phyloP scores from a whole-genome alignment of 768 basidiomycete species.

The Kondoa subrosea region DNA sequence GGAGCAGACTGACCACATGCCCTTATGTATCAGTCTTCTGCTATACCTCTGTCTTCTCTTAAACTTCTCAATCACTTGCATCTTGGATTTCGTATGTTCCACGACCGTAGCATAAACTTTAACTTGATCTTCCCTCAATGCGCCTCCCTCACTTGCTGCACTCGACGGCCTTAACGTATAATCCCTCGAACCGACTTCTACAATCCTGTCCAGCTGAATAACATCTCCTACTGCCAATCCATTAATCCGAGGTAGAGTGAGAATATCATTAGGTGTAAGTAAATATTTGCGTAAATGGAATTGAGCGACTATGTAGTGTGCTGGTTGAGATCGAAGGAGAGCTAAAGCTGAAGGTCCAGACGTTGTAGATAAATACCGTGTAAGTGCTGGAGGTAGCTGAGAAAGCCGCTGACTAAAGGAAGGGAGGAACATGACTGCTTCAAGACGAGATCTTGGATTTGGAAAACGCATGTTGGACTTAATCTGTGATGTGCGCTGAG shows the following conservation, averaged over 20 bases:
- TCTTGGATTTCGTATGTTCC: slow-evolving; percentile 86
- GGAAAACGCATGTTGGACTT: not conserved
- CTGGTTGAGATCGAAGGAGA: slow-evolving; percentile 75
- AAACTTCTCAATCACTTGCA: slow-evolving; percentile 88
- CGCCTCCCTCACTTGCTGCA: slow-evolving; percentile 18
- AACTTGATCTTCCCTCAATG: slow-evolving; percentile 39
- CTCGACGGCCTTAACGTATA: slow-evolving; percentile 52
- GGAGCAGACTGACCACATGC: slow-evolving; percentile 51
- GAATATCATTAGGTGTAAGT: slow-evolving; percentile 70
- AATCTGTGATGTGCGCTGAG: no score
- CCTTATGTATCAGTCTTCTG: slow-evolving; percentile 82
- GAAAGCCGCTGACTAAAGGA: no score
- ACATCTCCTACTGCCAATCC: slow-evolving; percentile 71
- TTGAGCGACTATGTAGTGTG: slow-evolving; percentile 77
- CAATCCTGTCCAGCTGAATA: slow-evolving; percentile 62
- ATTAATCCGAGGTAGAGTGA: slow-evolving; percentile 81
- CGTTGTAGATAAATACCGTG: not conserved
- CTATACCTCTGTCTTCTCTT: slow-evolving; percentile 97
- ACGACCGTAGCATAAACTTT: slow-evolving; percentile 76
- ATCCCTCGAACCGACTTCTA: slow-evolving; percentile 89
- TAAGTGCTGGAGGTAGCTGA: not conserved
- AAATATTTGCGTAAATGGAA: slow-evolving; percentile 77
- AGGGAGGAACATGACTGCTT: not conserved
- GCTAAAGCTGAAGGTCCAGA: slow-evolving; percentile 40
- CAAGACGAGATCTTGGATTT: not conserved